These are phyloP conservation scores for Fonsecaea pedrosoi DNA, from an alignment of 2,329 filamentous ascomycete species.

Conservation along the genomic window DNA sequence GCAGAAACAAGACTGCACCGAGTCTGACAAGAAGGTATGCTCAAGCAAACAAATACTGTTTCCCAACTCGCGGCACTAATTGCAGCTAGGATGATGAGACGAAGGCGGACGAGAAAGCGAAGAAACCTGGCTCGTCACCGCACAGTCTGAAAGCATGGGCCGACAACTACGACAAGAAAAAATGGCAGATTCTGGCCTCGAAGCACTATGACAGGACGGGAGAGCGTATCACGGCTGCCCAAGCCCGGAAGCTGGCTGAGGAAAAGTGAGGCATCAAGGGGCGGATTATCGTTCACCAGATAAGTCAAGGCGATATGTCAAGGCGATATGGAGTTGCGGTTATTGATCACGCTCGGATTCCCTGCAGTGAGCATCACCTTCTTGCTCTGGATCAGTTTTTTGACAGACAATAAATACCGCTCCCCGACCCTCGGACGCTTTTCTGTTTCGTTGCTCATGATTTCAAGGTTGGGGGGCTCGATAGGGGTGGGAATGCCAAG, in stretches of 20 bases:
- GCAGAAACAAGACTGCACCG: conserved; percentile 15
- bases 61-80: not conserved
- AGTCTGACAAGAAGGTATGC: conserved; percentile 7
- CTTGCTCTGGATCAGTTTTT: no score
- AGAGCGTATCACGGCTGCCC: conserved; percentile 35
- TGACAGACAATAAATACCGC: not conserved
- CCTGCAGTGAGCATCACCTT: not conserved
- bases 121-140: conserved; percentile 15
- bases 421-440: not conserved
- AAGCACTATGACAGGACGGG: conserved; percentile 41
- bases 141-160: conserved; percentile 20
- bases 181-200: conserved; percentile 36
- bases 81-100: conserved; percentile 9
- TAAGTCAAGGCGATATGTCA: not conserved
- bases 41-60: not conserved
- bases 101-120: conserved; percentile 1
- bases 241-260: conserved; percentile 36
- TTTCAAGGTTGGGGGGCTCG: not conserved
- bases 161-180: conserved; percentile 32
- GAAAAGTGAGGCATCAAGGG: conserved; percentile 8
- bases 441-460: not conserved
- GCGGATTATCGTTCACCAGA: not conserved
- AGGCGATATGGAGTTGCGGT: not conserved
- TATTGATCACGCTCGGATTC: not conserved
- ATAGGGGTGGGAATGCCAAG: not conserved